A percentile compares a stretch with the other conserved stretches of the same genome.
Conservation (phyloP, 768 basidiomycete genomes). For the Trametes meyenii region DNA sequence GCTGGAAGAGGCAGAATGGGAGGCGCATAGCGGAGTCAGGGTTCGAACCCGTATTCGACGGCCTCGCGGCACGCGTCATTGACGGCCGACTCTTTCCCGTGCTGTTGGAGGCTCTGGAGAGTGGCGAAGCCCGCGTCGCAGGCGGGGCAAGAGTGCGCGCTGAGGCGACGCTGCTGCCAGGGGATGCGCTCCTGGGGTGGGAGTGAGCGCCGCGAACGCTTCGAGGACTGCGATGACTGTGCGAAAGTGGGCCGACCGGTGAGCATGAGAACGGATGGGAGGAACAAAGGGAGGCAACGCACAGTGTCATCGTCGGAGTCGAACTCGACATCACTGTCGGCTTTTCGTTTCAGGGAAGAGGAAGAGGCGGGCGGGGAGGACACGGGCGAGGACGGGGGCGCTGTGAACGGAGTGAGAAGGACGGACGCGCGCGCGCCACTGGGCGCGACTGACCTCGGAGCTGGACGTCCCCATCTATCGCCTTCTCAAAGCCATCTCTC, state of each 20-base stretch:
- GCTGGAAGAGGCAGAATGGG: background rate
- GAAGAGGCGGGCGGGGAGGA: slow-evolving; percentile 37
- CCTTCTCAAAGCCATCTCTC: slow-evolving; percentile 60
- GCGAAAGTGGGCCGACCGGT: slow-evolving; percentile 23
- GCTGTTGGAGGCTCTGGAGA: slow-evolving; percentile 59
- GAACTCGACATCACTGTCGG: slow-evolving; percentile 37
- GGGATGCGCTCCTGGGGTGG: slow-evolving; percentile 23
- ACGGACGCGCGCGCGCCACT: slow-evolving; percentile 5
- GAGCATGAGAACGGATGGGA: background rate
- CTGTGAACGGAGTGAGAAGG: background rate
- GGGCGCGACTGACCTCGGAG: slow-evolving; percentile 42
- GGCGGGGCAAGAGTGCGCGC: slow-evolving; percentile 69
- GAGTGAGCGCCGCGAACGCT: slow-evolving; percentile 52
- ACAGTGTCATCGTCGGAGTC: slow-evolving; percentile 44
- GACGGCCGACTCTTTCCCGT: slow-evolving; percentile 54
- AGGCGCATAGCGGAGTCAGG: slow-evolving; percentile 22
- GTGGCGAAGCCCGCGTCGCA: slow-evolving; percentile 71
- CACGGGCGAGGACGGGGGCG: slow-evolving; percentile 18
- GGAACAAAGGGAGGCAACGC: slow-evolving; percentile 26
- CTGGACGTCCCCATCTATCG: slow-evolving; percentile 44
- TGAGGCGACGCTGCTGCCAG: slow-evolving; percentile 42
- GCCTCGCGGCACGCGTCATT: slow-evolving; percentile 74
- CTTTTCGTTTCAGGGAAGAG: slow-evolving; percentile 52
- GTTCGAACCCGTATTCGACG: slow-evolving; percentile 75
- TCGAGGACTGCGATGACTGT: slow-evolving; percentile 57